Percentiles rank a stretch among this genome's conserved stretches.
Evolutionary conservation across 169 alveolate species (phyloP).

Genomic region (Cryptosporidium ubiquitum): DNA sequence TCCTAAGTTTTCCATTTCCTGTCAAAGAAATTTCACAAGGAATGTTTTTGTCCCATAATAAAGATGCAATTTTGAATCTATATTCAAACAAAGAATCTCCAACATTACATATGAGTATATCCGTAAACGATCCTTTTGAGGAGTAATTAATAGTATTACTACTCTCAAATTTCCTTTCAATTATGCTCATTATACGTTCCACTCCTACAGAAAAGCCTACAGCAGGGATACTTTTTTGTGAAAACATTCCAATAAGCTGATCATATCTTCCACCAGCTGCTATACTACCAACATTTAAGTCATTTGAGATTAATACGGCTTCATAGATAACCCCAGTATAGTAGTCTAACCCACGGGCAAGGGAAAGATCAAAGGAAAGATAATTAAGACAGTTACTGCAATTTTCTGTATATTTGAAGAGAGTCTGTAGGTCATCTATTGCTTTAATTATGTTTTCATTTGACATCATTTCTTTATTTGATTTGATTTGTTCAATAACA

Average conservation of each 20-base stretch:
- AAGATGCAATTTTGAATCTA: conserved; percentile 60
- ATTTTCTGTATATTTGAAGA: conserved; percentile 76
- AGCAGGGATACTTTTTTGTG: conserved; percentile 91
- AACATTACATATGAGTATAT: conserved; percentile 47
- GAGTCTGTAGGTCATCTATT: conserved; percentile 80
- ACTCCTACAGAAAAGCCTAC: conserved; percentile 96
- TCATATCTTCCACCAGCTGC: conserved; percentile 99
- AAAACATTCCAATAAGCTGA: conserved; percentile 91
- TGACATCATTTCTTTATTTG: conserved; percentile 16
- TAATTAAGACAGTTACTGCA: conserved; percentile 64
- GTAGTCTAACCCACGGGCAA: conserved; percentile 97
- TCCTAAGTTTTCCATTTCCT: conserved; percentile 56
- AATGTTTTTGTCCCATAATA: conserved; percentile 53
- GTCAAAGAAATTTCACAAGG: conserved; percentile 46
- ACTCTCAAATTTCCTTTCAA: conserved; percentile 80
- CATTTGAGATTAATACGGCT: conserved; percentile 88
- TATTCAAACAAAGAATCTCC: conserved; percentile 33
- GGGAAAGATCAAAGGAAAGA: conserved; percentile 87
- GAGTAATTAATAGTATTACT: background rate
- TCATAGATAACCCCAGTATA: conserved; percentile 97
- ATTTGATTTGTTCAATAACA: conserved; percentile 79
- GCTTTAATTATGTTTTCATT: conserved; percentile 79
- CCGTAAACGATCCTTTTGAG: conserved; percentile 44
- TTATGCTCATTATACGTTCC: conserved; percentile 91
- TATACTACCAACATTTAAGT: conserved; percentile 90